A percentile compares a stretch with the other conserved stretches of the same genome.
Conservation (phyloP, 2,329 filamentous ascomycete species). For the Aspergillus pseudoglaucus region DNA sequence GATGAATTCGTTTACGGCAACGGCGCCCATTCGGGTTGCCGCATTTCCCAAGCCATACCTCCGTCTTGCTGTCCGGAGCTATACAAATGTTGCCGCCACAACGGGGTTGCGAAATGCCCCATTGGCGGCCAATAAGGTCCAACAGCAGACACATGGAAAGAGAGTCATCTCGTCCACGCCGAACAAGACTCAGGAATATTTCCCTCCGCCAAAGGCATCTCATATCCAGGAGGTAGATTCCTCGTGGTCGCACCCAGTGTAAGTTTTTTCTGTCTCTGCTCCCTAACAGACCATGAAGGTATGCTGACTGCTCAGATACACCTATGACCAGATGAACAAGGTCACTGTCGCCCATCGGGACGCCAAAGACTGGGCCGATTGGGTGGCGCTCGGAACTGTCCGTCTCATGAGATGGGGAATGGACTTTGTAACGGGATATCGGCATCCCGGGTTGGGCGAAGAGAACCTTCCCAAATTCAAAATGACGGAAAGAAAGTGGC, state of each 20-base stretch:
- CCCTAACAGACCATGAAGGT: not conserved
- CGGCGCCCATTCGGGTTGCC: conserved; percentile 22
- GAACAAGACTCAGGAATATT: conserved; percentile 45
- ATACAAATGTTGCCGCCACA: conserved; percentile 16
- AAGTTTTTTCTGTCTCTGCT: conserved; percentile 11
- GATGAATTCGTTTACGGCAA: conserved; percentile 26
- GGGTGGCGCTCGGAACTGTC: conserved; percentile 69
- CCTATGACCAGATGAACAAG: conserved; percentile 67
- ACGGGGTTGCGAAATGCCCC: conserved; percentile 17
- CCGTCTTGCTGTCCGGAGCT: conserved; percentile 18
- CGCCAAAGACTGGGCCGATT: conserved; percentile 67
- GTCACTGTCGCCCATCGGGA: conserved; percentile 72
- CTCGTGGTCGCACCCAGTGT: conserved; percentile 62
- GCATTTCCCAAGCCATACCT: conserved; percentile 20
- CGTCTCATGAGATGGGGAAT: conserved; percentile 70
- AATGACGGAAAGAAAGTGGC: conserved; percentile 82
- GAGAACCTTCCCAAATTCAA: conserved; percentile 48
- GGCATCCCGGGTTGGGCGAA: conserved; percentile 56
- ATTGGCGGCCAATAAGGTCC: conserved; percentile 11
- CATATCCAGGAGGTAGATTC: conserved; percentile 58
- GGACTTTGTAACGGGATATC: conserved; percentile 74
- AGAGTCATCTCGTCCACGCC: conserved; percentile 35
- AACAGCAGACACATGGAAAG: conserved; percentile 11
- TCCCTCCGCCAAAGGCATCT: conserved; percentile 52
- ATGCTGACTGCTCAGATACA: conserved; percentile 48